phyloP scores from a whole-genome alignment of 768 basidiomycete species.

The Mycena rebaudengoi region DNA sequence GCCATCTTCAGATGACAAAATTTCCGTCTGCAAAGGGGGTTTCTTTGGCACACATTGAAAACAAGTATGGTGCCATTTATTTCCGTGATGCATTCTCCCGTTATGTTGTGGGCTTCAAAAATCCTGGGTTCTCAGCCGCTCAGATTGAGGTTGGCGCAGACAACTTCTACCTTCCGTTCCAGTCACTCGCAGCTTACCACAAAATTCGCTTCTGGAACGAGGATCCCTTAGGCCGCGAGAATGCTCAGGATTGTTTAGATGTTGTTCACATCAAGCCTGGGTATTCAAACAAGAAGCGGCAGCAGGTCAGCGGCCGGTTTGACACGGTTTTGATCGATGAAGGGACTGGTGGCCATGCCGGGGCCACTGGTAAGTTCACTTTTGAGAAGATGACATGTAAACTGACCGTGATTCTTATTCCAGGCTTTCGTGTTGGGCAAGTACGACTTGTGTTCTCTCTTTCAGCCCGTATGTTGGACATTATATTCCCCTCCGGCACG shows the following conservation, averaged over 20 bases:
- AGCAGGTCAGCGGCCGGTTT: conserved; percentile 33
- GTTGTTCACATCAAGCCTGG: conserved; percentile 24
- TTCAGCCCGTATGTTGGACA: not conserved
- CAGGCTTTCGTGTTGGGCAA: conserved; percentile 19
- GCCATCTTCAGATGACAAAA: not conserved
- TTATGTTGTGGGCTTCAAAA: not conserved
- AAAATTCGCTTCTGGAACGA: not conserved
- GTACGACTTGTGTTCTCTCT: conserved; percentile 17
- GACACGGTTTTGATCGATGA: conserved; percentile 39
- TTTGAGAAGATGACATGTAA: conserved; percentile 33
- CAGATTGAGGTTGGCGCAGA: not conserved
- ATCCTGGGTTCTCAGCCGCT: not conserved
- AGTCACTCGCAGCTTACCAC: not conserved
- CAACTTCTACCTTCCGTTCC: not conserved
- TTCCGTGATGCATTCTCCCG: not conserved
- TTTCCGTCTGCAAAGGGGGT: not conserved
- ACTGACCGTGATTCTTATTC: not conserved
- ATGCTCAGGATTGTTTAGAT: not conserved
- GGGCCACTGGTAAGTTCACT: conserved; percentile 29
- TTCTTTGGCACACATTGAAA: not conserved
- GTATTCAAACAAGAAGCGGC: conserved; percentile 7
- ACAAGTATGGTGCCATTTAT: not conserved
- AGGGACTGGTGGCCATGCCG: conserved; percentile 6
- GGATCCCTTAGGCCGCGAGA: not conserved
- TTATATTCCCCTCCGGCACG: not conserved